Percentiles rank a stretch among this genome's conserved stretches.
Evolutionary conservation across 192 early-diverging fungal genomes (phyloP).

Genomic region (Coemansia sp.): DNA sequence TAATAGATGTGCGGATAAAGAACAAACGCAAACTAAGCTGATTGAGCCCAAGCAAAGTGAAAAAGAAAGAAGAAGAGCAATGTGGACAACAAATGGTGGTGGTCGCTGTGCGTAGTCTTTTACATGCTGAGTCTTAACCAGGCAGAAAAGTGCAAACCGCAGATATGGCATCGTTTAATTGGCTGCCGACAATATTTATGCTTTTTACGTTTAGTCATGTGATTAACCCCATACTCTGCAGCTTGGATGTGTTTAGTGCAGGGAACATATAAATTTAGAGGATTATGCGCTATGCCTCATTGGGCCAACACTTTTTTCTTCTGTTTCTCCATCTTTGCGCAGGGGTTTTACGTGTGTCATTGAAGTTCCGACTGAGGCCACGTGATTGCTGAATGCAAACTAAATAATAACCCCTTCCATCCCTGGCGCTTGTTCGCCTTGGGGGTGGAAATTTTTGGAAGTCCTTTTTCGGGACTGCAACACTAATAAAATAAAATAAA

Average conservation of each 20-base stretch:
- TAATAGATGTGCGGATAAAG: constrained; percentile 5
- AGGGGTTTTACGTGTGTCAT: constrained; percentile 47
- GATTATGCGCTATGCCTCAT: not conserved
- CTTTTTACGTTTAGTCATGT: not conserved
- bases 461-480: constrained; percentile 22
- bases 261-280: not conserved
- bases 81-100: not conserved
- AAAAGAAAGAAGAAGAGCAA: not conserved
- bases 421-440: constrained; percentile 14
- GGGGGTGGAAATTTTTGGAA: constrained; percentile 55
- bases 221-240: constrained; percentile 5
- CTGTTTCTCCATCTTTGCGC: constrained; percentile 40
- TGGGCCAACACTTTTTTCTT: not conserved
- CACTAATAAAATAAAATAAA: constrained; percentile 3
- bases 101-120: not conserved
- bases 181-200: not conserved
- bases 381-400: constrained; percentile 53
- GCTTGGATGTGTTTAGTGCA: not conserved
- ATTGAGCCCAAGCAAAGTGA: not conserved
- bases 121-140: not conserved
- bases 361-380: constrained; percentile 55
- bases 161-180: constrained; percentile 19
- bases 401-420: constrained; percentile 34
- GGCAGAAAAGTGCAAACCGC: not conserved
- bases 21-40: not conserved